These are phyloP conservation scores for Sphaerulina musiva DNA, from an alignment of 2,329 filamentous ascomycete species.

Conservation along the genomic window DNA sequence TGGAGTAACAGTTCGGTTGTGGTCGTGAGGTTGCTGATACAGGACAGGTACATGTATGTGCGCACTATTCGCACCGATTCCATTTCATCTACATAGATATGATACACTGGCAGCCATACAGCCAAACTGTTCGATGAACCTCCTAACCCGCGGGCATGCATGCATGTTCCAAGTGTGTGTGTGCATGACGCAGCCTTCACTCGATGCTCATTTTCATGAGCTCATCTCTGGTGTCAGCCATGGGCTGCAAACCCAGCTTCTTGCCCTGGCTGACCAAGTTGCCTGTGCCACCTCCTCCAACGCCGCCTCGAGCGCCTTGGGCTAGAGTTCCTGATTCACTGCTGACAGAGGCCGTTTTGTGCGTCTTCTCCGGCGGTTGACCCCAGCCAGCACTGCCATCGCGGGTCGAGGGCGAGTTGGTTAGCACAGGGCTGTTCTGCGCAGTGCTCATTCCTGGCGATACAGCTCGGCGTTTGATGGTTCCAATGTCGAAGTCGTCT, in stretches of 20 bases:
- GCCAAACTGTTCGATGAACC: neutral
- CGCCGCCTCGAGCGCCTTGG: slow-evolving; percentile 8
- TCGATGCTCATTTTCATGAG: slow-evolving; percentile 71
- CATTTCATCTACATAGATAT: neutral
- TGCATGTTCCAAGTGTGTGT: neutral
- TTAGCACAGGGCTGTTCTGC: slow-evolving; percentile 78
- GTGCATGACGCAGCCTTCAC: neutral
- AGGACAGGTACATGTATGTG: too few species aligned
- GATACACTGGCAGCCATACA: neutral
- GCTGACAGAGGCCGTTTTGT: slow-evolving; percentile 11
- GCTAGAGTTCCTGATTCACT: slow-evolving; percentile 9
- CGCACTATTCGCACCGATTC: neutral
- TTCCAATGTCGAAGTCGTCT: slow-evolving; percentile 80
- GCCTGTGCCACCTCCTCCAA: slow-evolving; percentile 11
- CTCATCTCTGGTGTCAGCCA: slow-evolving; percentile 92
- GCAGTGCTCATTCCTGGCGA: slow-evolving; percentile 80
- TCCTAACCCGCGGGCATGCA: neutral
- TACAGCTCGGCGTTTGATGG: slow-evolving; percentile 86
- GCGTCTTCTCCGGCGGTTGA: slow-evolving; percentile 50
- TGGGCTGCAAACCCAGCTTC: slow-evolving; percentile 77
- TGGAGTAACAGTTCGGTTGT: neutral
- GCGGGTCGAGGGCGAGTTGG: slow-evolving; percentile 71
- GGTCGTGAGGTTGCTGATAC: neutral
- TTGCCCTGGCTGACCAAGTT: slow-evolving; percentile 35
- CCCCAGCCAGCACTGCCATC: slow-evolving; percentile 60